Conservation (phyloP, 805 yeast species). For the Yarrowia keelungensis region DNA sequence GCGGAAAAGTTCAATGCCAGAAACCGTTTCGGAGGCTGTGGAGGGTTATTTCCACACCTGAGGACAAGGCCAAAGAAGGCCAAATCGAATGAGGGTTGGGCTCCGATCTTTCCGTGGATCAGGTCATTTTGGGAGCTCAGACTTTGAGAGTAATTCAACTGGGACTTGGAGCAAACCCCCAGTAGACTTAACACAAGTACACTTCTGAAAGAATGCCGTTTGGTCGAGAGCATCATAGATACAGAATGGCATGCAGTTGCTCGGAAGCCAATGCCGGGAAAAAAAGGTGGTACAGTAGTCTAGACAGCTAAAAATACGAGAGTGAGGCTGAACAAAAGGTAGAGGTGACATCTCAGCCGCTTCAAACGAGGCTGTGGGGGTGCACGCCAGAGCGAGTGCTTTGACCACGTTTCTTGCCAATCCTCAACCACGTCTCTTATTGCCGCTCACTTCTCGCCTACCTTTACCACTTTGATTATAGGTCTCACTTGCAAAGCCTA, state of each 20-base stretch:
- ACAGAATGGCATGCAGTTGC: background rate
- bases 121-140: background rate
- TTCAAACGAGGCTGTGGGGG: background rate
- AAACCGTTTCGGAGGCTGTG: background rate
- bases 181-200: too few species aligned
- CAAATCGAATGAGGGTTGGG: background rate
- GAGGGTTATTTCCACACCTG: background rate
- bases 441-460: background rate
- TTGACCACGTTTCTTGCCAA: background rate
- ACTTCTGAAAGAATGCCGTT: background rate
- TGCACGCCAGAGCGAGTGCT: background rate
- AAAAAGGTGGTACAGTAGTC: background rate
- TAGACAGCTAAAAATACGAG: background rate
- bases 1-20: background rate
- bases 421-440: background rate
- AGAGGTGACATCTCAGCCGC: background rate
- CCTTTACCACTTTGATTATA: background rate
- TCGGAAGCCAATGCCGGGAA: conserved; percentile 5
- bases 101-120: background rate
- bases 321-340: background rate
- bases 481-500: conserved; percentile 1
- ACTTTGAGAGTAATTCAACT: too few species aligned
- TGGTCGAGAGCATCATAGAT: background rate
- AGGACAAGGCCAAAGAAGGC: background rate
- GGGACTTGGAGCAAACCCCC: too few species aligned